Base-by-base conservation (phyloP, 2,329 filamentous ascomycete species). In the Aspergillus sp. region DNA sequence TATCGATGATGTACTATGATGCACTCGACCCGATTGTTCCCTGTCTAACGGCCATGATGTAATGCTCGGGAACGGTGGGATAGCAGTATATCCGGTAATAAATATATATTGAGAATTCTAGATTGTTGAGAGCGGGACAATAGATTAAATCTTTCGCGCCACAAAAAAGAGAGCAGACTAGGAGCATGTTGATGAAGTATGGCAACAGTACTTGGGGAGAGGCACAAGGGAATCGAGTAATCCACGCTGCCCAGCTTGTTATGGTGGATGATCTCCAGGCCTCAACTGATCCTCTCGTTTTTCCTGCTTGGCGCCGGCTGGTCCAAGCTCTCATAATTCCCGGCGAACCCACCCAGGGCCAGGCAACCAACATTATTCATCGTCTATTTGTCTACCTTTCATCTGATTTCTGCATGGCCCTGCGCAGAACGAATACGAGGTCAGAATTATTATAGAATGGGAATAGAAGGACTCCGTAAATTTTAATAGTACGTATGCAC, bases 1-100 rank as follows among this genome's bases (percentile, higher is more conserved):
- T 10, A 39, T 58, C 57, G 36, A 58, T 58, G 57, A 58, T 58
- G 57, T 58, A n/a, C 31, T 47, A 58, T 58, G 57, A 58, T 58
- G 57, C 55, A 39, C 51, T 55, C 26, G 57, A 58, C 53, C 26
- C 12, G 26, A 20, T 9, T 7, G 22, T 39, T 36, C 32, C 31
- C 18, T 22, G 31, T 29, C 31, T 29, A 50, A 22, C 16, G 36
- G 50, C 31, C 32, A 53, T 57, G 55, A 53, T 54, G 29, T 24
- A 53, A 49, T 45, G 49, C 31, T 24, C 42, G 7, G 16, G 6
- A 22, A 16, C 18, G 18, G 42, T 54, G 12, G 4, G 32, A 31
- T 53, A 53, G 32, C 31, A 29, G 26, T 6, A 22, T 49, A 2
- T 42, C 16, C 36, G 14, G 36, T 42, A 42, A 42, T n/a, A 9